phyloP scores from a whole-genome alignment of 805 yeast genomes.

The Zygoascus tannicola region DNA sequence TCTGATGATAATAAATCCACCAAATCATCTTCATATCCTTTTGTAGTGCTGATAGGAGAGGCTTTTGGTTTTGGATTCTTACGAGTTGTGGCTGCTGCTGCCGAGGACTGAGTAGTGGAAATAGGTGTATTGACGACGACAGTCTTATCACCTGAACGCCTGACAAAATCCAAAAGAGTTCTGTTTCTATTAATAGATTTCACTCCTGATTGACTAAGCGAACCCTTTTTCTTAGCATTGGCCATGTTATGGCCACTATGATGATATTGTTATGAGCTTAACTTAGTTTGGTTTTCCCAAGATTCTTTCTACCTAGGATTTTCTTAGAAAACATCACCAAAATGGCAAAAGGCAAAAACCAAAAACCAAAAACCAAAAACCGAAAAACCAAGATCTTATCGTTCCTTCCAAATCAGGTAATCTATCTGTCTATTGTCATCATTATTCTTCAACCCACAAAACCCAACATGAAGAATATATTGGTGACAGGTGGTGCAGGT shows the following conservation, averaged over 20 bases:
- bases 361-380: too few relatives aligned
- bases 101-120: background rate
- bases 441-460: too few relatives aligned
- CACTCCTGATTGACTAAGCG: background rate
- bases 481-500: conserved; percentile 52
- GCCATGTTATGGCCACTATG: too few relatives aligned
- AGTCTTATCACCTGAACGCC: background rate
- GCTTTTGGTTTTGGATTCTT: background rate
- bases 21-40: background rate
- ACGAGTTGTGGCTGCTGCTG: background rate
- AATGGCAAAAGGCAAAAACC: too few relatives aligned
- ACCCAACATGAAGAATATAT: conserved; percentile 19
- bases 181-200: background rate
- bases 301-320: too few relatives aligned
- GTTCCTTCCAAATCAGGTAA: too few relatives aligned
- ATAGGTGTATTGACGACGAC: background rate
- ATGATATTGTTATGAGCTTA: too few relatives aligned
- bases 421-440: too few relatives aligned
- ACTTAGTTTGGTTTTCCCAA: too few relatives aligned
- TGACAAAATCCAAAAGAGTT: background rate
- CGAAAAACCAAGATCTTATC: too few relatives aligned
- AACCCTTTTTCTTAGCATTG: background rate
- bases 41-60: background rate
- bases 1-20: conserved; percentile 7
- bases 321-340: too few relatives aligned